phyloP scores from a whole-genome alignment of 805 yeast species.

The Candida arabinofermentans region DNA sequence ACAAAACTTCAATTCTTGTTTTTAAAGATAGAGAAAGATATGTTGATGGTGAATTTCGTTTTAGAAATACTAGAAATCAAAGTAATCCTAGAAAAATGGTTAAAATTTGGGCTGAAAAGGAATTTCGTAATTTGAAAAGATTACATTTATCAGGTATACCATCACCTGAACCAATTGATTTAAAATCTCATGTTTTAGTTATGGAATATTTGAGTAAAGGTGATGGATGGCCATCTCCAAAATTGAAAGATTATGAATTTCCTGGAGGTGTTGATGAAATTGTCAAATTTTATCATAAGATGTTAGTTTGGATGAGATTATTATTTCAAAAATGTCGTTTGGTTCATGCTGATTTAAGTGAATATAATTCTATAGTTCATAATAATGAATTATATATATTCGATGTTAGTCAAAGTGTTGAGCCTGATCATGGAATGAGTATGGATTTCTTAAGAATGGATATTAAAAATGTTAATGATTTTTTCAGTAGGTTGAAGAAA shows the following conservation, averaged over 20 bases:
- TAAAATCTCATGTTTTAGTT: constrained; percentile 84
- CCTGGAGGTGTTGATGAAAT: constrained; percentile 57
- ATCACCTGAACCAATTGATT: constrained; percentile 89
- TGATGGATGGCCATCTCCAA: constrained; percentile 86
- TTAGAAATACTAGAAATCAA: constrained; percentile 77
- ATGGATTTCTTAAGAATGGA: constrained; percentile 96
- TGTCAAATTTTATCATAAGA: constrained; percentile 64
- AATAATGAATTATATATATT: constrained; percentile 74
- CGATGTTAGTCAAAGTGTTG: constrained; percentile 97
- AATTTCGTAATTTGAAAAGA: constrained; percentile 87
- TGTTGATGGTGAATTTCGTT: constrained; percentile 93
- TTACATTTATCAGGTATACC: constrained; percentile 75
- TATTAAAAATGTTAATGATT: constrained; percentile 90
- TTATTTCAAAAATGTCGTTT: constrained; percentile 84
- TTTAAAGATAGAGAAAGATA: constrained; percentile 95
- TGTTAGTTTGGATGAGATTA: constrained; percentile 80
- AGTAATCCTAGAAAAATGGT: constrained; percentile 97
- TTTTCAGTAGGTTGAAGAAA: constrained; percentile 65
- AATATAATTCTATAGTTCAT: constrained; percentile 88
- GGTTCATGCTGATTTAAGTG: constrained; percentile 96
- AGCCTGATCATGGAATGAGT: constrained; percentile 97
- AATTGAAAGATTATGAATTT: constrained; percentile 79
- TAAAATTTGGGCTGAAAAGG: constrained; percentile 97
- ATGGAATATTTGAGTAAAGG: constrained; percentile 87
- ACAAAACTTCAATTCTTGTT: constrained; percentile 94